Conservation (phyloP, 1,284 basidiomycete genomes). For the Cryptococcus sp. region DNA sequence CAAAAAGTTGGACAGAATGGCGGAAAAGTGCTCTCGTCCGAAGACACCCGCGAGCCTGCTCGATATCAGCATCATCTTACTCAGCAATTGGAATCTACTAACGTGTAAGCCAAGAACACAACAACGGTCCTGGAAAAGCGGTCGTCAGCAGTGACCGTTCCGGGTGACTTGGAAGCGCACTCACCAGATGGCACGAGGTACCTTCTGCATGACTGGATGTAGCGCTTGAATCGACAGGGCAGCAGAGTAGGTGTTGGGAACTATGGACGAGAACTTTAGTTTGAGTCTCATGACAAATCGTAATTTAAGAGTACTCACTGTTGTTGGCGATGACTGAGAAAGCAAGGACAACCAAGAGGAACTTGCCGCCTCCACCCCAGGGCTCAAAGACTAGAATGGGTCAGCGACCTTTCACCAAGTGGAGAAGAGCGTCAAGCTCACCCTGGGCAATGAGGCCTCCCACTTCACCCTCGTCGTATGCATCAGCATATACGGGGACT, state of each 20-base stretch:
- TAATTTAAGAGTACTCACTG: conserved; percentile 23
- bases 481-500: conserved; percentile 58
- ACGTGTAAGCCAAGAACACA: conserved; percentile 2
- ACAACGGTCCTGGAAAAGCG: neutral
- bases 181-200: conserved; percentile 66
- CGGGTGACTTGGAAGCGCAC: conserved; percentile 51
- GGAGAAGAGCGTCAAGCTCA: neutral
- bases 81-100: no score
- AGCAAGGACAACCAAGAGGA: conserved; percentile 62
- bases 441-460: conserved; percentile 51
- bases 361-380: conserved; percentile 51
- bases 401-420: neutral
- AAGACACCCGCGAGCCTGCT: conserved; percentile 59
- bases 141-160: neutral
- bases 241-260: conserved; percentile 63
- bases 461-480: conserved; percentile 58
- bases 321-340: conserved; percentile 64
- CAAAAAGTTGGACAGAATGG: conserved; percentile 59
- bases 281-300: no score
- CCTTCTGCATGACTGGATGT: conserved; percentile 59
- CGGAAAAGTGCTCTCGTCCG: conserved; percentile 64
- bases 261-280: neutral
- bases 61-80: no score
- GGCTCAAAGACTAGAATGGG: conserved; percentile 28
- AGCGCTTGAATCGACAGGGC: conserved; percentile 63